Evolutionary conservation across 2,329 filamentous ascomycete genomes (phyloP).

Genomic region (Aureobasidium namibiae): DNA sequence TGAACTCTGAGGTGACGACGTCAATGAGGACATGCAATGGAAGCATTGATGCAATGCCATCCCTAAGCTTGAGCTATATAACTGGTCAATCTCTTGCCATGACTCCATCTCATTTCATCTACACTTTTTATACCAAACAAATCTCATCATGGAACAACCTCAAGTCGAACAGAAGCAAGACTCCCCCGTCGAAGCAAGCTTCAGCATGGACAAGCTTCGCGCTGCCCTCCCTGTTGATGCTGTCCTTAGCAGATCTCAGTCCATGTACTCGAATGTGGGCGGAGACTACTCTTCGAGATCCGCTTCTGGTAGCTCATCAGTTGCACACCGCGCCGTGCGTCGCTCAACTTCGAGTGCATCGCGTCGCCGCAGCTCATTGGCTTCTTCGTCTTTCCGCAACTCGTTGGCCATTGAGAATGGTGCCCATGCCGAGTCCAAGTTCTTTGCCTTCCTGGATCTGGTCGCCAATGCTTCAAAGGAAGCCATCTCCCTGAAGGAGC

Average conservation of each 20-base stretch:
- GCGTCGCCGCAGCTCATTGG: conserved; percentile 18
- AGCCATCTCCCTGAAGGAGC: conserved; percentile 23
- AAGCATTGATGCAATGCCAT: not conserved
- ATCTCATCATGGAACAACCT: not conserved
- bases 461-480: conserved; percentile 24
- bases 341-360: conserved; percentile 6
- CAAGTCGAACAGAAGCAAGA: conserved; percentile 1
- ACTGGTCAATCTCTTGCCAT: not conserved
- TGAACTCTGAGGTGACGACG: not conserved
- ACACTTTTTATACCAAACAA: not conserved
- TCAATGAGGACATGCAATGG: not conserved
- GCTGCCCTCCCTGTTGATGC: conserved; percentile 8
- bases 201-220: conserved; percentile 9
- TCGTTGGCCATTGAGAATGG: conserved; percentile 24
- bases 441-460: conserved; percentile 25
- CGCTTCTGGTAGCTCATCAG: not conserved
- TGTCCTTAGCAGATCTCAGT: conserved; percentile 6
- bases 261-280: conserved; percentile 1
- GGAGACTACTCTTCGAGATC: not conserved
- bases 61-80: not conserved
- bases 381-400: conserved; percentile 21
- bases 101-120: not conserved
- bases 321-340: not conserved
- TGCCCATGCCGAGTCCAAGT: conserved; percentile 25
- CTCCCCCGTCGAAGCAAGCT: not conserved